Evolutionary conservation across 768 basidiomycete genomes (phyloP), one percentile per base, ranked within the genome.

Genomic region (Amanita molliuscula): DNA sequence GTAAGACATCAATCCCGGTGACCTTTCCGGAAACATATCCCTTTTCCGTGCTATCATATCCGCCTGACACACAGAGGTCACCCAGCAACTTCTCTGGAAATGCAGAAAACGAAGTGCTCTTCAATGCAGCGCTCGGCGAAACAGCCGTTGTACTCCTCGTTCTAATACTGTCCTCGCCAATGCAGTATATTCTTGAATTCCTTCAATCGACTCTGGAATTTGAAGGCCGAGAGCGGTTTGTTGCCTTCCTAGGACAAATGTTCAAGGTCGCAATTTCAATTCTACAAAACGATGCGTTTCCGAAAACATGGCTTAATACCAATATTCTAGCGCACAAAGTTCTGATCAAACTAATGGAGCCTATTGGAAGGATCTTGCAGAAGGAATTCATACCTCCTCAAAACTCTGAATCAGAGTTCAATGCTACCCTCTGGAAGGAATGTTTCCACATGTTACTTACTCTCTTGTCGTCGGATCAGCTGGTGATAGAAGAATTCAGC

Each of bases 21-120:
- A 85, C 88, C 1, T 97, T 97, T 67, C 95, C 95, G 0, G 87
- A 92, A 55, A 85, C 93, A 0, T 93, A 97, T 62, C 95, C 95
- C 0, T 93, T 96, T 64, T 83, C 90, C 5, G 73, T 98, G 16
- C 59, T 90, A 21, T 73, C 85, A 0, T 73, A 80, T 28, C 65
- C 83, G 20, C 85, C 88, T 2, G 80, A 79, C 50, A 59, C 69
- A 25, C 69, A 70, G 34, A 67, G 71, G 26, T 20, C 44, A 11
- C 41, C 36, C 3, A 25, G 65, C n/a, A 65, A 67, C 21, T 64
- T 62, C 48, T 59, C 67, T 42, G 66, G 65, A 49, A 44, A 26
- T 34, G 28, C 23, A 1, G 77, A 81, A 47, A 69, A 69, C 23
- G 74, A 78, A 37, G 59, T 67, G 4, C 57, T 76, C 10, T 85